Conservation (phyloP, 805 yeast species). For the Starmerella ratchasimensis region DNA sequence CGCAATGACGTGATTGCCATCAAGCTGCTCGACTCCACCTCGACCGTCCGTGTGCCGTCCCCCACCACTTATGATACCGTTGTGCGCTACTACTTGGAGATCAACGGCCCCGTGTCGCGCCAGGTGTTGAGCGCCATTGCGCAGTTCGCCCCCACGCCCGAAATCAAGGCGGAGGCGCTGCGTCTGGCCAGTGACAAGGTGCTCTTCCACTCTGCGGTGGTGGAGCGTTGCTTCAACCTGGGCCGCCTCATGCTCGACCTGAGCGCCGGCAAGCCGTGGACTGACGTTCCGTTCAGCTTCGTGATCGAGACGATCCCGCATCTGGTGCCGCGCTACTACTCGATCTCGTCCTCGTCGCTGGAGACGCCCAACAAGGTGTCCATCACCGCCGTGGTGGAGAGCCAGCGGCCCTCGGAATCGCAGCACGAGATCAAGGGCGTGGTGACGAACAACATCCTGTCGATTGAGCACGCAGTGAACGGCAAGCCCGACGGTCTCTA, state of each 20-base stretch:
- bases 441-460: constrained; percentile 72
- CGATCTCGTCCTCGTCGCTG: constrained; percentile 80
- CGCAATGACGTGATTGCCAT: constrained; percentile 43
- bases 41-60: constrained; percentile 32
- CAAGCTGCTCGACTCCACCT: constrained; percentile 47
- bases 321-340: constrained; percentile 88
- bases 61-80: constrained; percentile 82
- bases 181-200: constrained; percentile 53
- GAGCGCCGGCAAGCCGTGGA: constrained; percentile 60
- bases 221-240: constrained; percentile 48
- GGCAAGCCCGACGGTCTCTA: constrained; percentile 38
- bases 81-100: constrained; percentile 75
- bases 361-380: constrained; percentile 63
- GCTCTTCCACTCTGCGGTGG: constrained; percentile 51
- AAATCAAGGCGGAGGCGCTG: constrained; percentile 36
- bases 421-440: constrained; percentile 59
- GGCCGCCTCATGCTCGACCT: constrained; percentile 57
- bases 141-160: constrained; percentile 65
- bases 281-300: constrained; percentile 65
- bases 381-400: constrained; percentile 87
- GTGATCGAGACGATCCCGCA: constrained; percentile 67
- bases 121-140: constrained; percentile 61
- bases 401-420: constrained; percentile 26
- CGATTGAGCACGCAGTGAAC: constrained; percentile 50
- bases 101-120: constrained; percentile 86